Evolutionary conservation across 1,139 yeast genomes (phyloP).

Genomic region (Lizanozyma gosingica): DNA sequence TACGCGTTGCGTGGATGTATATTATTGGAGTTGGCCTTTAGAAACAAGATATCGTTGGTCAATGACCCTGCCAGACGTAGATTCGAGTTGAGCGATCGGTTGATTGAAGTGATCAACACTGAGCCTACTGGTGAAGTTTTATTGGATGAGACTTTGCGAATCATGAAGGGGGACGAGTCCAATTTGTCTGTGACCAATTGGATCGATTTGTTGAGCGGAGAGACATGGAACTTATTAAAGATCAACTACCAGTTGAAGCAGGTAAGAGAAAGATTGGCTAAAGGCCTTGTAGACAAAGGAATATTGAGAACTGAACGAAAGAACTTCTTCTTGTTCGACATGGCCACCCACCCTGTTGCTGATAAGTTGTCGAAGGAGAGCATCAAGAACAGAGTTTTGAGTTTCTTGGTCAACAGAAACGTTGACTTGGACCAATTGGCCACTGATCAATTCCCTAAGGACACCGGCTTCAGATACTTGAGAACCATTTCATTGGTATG

Average conservation of each 20-base stretch:
- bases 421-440: slow-evolving; percentile 35
- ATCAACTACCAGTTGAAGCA: slow-evolving; percentile 93
- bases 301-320: slow-evolving; percentile 91
- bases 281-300: slow-evolving; percentile 97
- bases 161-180: slow-evolving; percentile 79
- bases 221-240: slow-evolving; percentile 95
- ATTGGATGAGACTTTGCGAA: slow-evolving; percentile 83
- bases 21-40: slow-evolving; percentile 80
- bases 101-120: slow-evolving; percentile 79
- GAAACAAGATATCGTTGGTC: slow-evolving; percentile 81
- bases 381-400: slow-evolving; percentile 64
- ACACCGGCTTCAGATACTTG: slow-evolving; percentile 59
- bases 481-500: slow-evolving; percentile 79
- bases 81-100: slow-evolving; percentile 78
- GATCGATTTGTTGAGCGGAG: slow-evolving; percentile 92
- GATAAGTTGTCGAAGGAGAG: slow-evolving; percentile 77
- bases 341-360: slow-evolving; percentile 97
- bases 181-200: slow-evolving; percentile 80
- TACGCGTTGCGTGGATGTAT: slow-evolving; percentile 95
- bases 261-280: slow-evolving; percentile 92
- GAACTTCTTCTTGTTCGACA: slow-evolving; percentile 87
- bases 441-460: slow-evolving; percentile 57
- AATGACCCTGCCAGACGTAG: slow-evolving; percentile 92
- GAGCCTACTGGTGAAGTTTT: slow-evolving; percentile 91
- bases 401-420: slow-evolving; percentile 63